Conservation (phyloP, 352 stramenopile species). For the Chrysophaeum taylorii region DNA sequence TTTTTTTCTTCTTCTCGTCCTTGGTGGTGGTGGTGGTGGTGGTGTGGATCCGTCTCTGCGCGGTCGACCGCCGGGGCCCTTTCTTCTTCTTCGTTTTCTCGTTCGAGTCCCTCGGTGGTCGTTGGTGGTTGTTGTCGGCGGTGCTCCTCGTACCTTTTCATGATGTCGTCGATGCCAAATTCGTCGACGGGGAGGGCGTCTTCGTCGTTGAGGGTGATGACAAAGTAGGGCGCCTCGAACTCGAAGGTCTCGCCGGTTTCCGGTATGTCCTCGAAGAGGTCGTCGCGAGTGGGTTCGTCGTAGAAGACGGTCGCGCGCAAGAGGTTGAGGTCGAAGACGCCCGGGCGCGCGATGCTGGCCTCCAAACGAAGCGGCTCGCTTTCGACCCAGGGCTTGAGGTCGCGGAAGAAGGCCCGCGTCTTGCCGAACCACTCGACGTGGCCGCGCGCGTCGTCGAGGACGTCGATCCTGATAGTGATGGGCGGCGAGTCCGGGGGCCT, state of each 20-base stretch:
- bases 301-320: not conserved
- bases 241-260: not conserved
- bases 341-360: not conserved
- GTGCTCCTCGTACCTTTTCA: too few relatives aligned
- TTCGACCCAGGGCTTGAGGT: not conserved
- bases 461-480: not conserved
- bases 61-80: too few relatives aligned
- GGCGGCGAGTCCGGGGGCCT: not conserved
- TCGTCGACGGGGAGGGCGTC: too few relatives aligned
- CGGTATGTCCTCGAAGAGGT: too few relatives aligned
- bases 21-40: too few relatives aligned
- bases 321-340: not conserved
- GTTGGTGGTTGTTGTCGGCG: too few relatives aligned
- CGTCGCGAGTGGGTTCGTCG: not conserved
- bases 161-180: too few relatives aligned
- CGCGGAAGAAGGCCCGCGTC: not conserved
- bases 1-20: too few relatives aligned
- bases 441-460: not conserved
- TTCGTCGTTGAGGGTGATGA: slow-evolving; percentile 1
- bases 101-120: too few relatives aligned
- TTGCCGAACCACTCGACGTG: not conserved
- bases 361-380: not conserved
- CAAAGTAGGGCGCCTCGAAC: not conserved
- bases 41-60: too few relatives aligned
- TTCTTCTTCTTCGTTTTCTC: too few relatives aligned